Percentiles rank a stretch among this genome's conserved stretches.
These are phyloP conservation scores for Aureobasidium sp. DNA, from an alignment of 2,329 filamentous ascomycete genomes.

Conservation along the genomic window DNA sequence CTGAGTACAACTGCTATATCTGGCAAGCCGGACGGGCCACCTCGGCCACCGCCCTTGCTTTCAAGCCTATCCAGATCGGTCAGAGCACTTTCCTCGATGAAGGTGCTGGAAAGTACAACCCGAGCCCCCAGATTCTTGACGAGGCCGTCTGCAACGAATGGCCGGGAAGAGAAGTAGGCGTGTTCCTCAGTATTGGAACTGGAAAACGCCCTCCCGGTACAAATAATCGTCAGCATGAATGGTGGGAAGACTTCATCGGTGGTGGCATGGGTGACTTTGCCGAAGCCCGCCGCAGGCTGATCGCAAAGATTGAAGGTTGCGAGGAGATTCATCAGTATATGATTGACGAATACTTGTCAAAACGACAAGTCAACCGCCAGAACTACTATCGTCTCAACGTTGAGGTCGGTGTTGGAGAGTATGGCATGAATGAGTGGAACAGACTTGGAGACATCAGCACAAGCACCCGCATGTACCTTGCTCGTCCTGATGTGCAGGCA, in stretches of 20 bases:
- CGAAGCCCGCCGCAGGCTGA: constrained; percentile 76
- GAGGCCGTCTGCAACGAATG: constrained; percentile 90
- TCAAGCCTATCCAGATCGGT: constrained; percentile 91
- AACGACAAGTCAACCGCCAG: constrained; percentile 46
- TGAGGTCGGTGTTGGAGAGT: constrained; percentile 90
- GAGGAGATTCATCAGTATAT: constrained; percentile 85
- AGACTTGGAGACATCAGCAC: constrained; percentile 92
- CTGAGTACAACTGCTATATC: constrained; percentile 89
- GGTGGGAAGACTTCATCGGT: constrained; percentile 83
- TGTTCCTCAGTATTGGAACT: constrained; percentile 91
- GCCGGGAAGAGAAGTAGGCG: constrained; percentile 86
- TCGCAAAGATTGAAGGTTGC: constrained; percentile 90
- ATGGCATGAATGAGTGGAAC: constrained; percentile 98
- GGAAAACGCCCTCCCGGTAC: constrained; percentile 73
- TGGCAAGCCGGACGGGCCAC: constrained; percentile 98
- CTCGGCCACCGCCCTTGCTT: constrained; percentile 80
- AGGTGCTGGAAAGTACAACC: constrained; percentile 86
- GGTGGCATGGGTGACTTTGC: constrained; percentile 75
- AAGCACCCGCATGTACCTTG: constrained; percentile 76
- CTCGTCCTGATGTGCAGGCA: constrained; percentile 63
- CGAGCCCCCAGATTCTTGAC: constrained; percentile 72
- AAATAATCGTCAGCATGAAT: constrained; percentile 62
- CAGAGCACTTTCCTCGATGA: constrained; percentile 94
- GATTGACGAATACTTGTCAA: constrained; percentile 68
- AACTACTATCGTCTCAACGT: constrained; percentile 97